Evolutionary conservation across 1,284 basidiomycete genomes (phyloP).

Genomic region (Cryptococcus sp.): DNA sequence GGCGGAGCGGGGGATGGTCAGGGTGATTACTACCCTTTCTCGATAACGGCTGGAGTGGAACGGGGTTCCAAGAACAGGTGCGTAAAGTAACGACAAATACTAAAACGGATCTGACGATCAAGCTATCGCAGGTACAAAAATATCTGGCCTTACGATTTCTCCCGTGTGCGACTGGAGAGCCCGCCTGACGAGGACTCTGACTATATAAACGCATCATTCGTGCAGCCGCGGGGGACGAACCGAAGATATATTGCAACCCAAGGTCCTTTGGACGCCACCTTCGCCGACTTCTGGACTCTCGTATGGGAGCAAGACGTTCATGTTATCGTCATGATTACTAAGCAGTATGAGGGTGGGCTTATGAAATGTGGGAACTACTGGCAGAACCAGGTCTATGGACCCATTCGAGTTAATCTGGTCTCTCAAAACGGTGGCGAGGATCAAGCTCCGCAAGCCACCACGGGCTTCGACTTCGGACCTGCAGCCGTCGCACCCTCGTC

Average conservation of each 20-base stretch:
- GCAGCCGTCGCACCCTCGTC: constrained; percentile 19
- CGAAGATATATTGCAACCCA: constrained; percentile 93
- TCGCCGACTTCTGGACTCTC: constrained; percentile 86
- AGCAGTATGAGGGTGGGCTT: constrained; percentile 82
- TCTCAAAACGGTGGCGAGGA: constrained; percentile 62
- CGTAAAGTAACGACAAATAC: constrained; percentile 34
- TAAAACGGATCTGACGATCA: constrained; percentile 1
- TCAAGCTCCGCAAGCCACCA: constrained; percentile 24
- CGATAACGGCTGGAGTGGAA: constrained; percentile 93
- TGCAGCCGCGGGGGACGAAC: constrained; percentile 77
- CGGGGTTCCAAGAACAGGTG: constrained; percentile 91
- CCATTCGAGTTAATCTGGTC: constrained; percentile 66
- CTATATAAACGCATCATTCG: constrained; percentile 90
- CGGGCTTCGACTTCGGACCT: constrained; percentile 53
- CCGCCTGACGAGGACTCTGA: constrained; percentile 65
- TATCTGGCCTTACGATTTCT: constrained; percentile 89
- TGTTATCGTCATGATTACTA: constrained; percentile 75
- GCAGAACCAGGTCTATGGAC: constrained; percentile 71
- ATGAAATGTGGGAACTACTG: constrained; percentile 94
- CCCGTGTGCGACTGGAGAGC: constrained; percentile 69
- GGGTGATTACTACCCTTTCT: constrained; percentile 70
- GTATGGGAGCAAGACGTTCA: constrained; percentile 60
- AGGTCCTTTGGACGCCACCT: constrained; percentile 88
- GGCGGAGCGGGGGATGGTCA: constrained; percentile 48
- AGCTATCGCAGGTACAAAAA: constrained; percentile 62